Base-by-base conservation (phyloP, 1,139 yeast genomes). In the Diutina sp. region DNA sequence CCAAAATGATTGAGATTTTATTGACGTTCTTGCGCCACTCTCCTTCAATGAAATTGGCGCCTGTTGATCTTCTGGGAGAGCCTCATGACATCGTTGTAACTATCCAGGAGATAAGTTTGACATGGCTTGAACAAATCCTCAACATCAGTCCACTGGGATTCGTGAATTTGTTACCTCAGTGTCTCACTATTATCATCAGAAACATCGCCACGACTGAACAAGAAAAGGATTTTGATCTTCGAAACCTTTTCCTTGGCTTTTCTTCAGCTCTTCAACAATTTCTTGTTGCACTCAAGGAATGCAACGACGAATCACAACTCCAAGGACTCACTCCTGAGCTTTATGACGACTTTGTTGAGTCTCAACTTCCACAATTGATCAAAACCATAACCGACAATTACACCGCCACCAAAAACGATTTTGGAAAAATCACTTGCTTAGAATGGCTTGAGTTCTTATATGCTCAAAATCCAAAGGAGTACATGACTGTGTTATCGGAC, bases 371-470 rank as follows among this genome's bases (percentile, higher is more conserved):
- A 7, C 62, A 65, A 16, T 73, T 77, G 0, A 65, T 76, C 50
- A 67, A 68, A 41, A 67, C 69, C 1, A 72, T 75, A 12, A 69
- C 72, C 64, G 65, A 67, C 51, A 77, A 74, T 60, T 75, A 74
- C 58, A 66, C 73, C 32, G 68, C 69, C 41, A 68, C 72, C 12
- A 59, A 67, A 58, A 86, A 89, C 62, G 96, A 90, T 61, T 82
- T 85, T 45, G 88, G 97, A 0, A 76, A 95, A 61, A 79, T 90
- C 21, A 90, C 95, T 0, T 87, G 95, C 21, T 73, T 95, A 54
- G 97, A 91, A 62, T 95, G 99, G 99, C 74, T 95, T 46, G 84
- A 85, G 30, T 83, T 90, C 77, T 75, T 95, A 54, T 95, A 91
- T 65, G 79, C 83, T 44, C 84, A 84, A 62, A 86, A 86, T 51